Evolutionary conservation across 108 stramenopile species (phyloP).

Genomic region (Schizochytrium sp.): DNA sequence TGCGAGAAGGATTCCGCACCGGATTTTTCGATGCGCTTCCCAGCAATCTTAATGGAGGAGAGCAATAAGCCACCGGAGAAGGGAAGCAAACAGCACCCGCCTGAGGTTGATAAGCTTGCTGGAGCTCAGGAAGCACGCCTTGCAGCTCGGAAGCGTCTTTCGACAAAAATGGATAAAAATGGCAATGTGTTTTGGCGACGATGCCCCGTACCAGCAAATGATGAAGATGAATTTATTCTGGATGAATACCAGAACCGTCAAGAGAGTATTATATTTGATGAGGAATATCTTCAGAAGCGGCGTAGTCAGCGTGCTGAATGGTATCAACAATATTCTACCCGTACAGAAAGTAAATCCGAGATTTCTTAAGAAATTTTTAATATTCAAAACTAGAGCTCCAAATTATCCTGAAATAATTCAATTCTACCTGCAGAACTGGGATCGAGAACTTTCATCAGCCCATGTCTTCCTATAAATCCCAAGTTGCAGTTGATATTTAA

Average conservation of each 20-base stretch:
- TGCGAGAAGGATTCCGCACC: neutral
- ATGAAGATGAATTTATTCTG: neutral
- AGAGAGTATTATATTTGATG: neutral
- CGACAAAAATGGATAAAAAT: neutral
- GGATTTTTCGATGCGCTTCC: neutral
- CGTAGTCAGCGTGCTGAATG: neutral
- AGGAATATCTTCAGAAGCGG: neutral
- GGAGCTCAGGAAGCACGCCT: neutral
- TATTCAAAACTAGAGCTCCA: neutral
- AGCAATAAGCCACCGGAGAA: neutral
- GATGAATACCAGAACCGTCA: neutral
- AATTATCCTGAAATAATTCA: neutral
- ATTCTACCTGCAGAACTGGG: neutral
- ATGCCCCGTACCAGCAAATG: conserved; percentile 4
- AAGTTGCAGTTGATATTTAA: neutral
- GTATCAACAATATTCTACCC: neutral
- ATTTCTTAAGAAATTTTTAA: neutral
- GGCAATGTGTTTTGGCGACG: neutral
- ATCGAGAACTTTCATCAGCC: neutral
- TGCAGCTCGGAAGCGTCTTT: neutral
- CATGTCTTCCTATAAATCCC: conserved; percentile 32
- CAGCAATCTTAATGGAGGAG: neutral
- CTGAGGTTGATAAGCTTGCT: neutral
- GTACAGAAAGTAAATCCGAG: neutral
- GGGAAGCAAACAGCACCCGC: neutral